Base-by-base conservation (phyloP, 176 grass and related monocot species). In the Oryza coarctata region DNA sequence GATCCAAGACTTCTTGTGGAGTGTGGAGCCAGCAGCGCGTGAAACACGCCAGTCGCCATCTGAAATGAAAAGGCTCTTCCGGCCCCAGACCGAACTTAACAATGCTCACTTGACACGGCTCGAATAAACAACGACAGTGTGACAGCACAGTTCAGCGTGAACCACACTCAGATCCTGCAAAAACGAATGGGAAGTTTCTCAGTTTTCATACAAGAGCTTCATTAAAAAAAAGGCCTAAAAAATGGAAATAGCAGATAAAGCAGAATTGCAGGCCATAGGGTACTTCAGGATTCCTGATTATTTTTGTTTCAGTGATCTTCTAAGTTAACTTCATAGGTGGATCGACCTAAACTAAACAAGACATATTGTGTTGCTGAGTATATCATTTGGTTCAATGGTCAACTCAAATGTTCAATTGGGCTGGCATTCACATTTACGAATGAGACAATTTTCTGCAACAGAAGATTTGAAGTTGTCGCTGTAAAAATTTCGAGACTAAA, bases 111-210 rank as follows among this genome's bases (percentile, higher is more conserved):
- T 79, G 66, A 68, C 67, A 78, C 73, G 25, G 27, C 78, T 12
- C 12, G 60, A 90, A 90, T 73, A 74, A 82, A 39, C 12, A 33
- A 66, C 38, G 35, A 32, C 11, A 73, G 28, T 49, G 67, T 66
- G 3, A 74, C 45, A 66, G 6, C 65, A 72, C 11, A 28, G 28
- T 18, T 7, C 7, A 49, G 20, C 33, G 29, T 45, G n/a, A 33
- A 65, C n/a, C 83, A 66, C 15, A 60, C 45, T 83, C 68, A 74
- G 69, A 50, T 17, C 47, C 83, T 86, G 83, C 44, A 78, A 73
- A n/a, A 78, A 71, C 0, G n/a, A 1, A 62, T 10, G 11, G 9
- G 6, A 12, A 33, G 40, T 63, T 14, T 72, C 8, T 90, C 45
- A 83, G 45, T 50, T 25, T 30, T 8, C 0, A 27, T 38, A 11